A percentile compares a stretch with the other conserved stretches of the same genome.
Evolutionary conservation across 768 basidiomycete genomes (phyloP).

Genomic region (Russula sp.): DNA sequence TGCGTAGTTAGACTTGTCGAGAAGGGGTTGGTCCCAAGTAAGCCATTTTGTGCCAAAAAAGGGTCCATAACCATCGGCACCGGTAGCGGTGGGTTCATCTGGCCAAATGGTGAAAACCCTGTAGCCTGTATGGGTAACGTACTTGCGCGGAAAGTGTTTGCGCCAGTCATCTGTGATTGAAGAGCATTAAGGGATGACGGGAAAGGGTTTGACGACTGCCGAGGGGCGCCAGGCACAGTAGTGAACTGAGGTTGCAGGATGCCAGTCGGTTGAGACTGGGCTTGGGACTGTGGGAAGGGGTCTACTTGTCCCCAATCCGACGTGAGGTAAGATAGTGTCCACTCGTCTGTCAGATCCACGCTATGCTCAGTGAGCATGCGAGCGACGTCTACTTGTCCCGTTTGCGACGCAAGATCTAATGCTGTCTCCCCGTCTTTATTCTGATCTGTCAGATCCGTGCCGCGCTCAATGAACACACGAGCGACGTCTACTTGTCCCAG

Average conservation of each 20-base stretch:
- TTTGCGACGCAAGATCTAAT: too few species aligned
- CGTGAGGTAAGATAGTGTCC: too few species aligned
- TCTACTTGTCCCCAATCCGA: too few species aligned
- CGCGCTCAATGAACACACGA: too few species aligned
- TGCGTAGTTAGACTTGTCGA: not conserved
- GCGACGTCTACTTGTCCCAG: too few species aligned
- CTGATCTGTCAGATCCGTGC: too few species aligned
- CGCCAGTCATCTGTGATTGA: slow-evolving; percentile 48
- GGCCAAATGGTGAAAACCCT: slow-evolving; percentile 26
- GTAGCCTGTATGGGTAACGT: slow-evolving; percentile 40
- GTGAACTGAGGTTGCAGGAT: slow-evolving; percentile 40
- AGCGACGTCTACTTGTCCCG: too few species aligned
- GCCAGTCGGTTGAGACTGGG: slow-evolving; percentile 49
- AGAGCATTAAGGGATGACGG: slow-evolving; percentile 47
- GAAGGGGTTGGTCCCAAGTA: slow-evolving; percentile 12
- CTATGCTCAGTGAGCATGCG: too few species aligned
- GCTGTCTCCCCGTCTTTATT: too few species aligned
- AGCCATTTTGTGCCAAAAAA: slow-evolving; percentile 19
- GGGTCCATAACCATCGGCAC: slow-evolving; percentile 25
- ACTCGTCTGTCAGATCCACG: too few species aligned
- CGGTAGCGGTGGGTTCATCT: slow-evolving; percentile 13
- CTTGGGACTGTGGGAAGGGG: slow-evolving; percentile 35
- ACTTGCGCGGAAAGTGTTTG: slow-evolving; percentile 87
- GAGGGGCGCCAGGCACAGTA: slow-evolving; percentile 19
- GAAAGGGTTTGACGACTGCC: slow-evolving; percentile 34